A percentile compares a stretch with the other conserved stretches of the same genome.
Evolutionary conservation across 2,329 filamentous ascomycete species (phyloP).

Genomic region (Colletotrichum sp.): DNA sequence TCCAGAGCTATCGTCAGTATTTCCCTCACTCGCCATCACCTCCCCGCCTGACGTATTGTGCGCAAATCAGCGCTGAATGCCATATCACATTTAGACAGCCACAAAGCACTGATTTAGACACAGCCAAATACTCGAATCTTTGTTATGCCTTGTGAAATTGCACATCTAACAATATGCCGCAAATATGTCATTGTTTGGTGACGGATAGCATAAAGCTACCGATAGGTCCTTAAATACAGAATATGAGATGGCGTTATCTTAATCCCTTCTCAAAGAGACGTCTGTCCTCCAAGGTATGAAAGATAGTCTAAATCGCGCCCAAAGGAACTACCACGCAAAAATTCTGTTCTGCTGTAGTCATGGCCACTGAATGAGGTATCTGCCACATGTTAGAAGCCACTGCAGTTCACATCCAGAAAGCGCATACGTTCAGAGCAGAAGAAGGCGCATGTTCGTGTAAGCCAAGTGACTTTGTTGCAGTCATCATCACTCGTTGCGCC

Average conservation of each 20-base stretch:
- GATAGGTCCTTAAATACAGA: background rate
- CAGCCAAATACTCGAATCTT: background rate
- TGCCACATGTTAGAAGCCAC: background rate
- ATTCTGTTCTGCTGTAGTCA: no score
- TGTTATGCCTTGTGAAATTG: background rate
- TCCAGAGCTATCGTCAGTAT: background rate
- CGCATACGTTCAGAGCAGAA: background rate
- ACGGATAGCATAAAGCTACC: background rate
- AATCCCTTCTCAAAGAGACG: background rate
- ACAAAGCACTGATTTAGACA: background rate
- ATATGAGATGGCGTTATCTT: accelerated
- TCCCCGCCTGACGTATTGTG: background rate
- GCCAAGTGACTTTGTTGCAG: accelerated
- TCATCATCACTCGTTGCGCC: accelerated
- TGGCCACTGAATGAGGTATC: background rate
- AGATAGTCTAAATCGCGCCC: background rate
- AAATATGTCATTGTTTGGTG: background rate
- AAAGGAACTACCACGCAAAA: background rate
- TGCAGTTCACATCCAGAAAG: no score
- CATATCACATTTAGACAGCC: background rate
- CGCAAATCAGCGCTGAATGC: background rate
- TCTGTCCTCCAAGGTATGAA: background rate
- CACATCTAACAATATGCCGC: background rate
- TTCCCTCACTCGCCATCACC: background rate
- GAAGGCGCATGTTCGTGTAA: accelerated